phyloP scores from a whole-genome alignment of 2,329 filamentous ascomycete genomes.

The Ceratocystis harringtonii region DNA sequence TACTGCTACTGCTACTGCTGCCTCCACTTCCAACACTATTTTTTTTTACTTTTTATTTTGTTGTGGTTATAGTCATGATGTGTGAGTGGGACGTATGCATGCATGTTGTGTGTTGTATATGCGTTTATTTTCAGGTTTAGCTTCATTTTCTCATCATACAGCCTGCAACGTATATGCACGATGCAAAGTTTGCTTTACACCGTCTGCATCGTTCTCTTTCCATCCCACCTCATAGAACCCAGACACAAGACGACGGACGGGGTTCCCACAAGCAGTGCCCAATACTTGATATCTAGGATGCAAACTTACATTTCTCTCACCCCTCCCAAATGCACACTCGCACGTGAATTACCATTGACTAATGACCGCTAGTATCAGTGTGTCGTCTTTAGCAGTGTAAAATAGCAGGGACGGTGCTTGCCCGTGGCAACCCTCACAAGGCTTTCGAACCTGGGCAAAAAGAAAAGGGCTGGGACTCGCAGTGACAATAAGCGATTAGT shows the following conservation, averaged over 20 bases:
- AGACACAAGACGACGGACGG: not conserved
- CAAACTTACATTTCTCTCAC: too few relatives aligned
- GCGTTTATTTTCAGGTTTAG: not conserved
- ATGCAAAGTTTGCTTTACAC: not conserved
- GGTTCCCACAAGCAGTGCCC: not conserved
- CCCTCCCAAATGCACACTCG: too few relatives aligned
- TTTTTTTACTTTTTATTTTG: not conserved
- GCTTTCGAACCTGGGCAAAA: too few relatives aligned
- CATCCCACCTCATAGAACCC: too few relatives aligned
- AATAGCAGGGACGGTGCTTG: too few relatives aligned
- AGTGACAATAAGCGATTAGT: not conserved
- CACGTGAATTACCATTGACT: too few relatives aligned
- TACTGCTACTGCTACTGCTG: too few relatives aligned
- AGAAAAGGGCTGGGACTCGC: too few relatives aligned
- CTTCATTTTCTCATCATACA: not conserved
- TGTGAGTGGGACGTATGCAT: not conserved
- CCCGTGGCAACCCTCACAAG: not conserved
- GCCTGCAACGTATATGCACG: not conserved
- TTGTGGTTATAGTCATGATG: too few relatives aligned
- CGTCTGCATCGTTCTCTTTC: not conserved
- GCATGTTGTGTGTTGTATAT: not conserved
- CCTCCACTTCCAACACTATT: not conserved
- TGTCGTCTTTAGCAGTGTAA: too few relatives aligned
- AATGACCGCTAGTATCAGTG: too few relatives aligned
- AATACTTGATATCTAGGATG: not conserved